Evolutionary conservation across 805 yeast species (phyloP).

Genomic region (Saccharomycopsis amapae): DNA sequence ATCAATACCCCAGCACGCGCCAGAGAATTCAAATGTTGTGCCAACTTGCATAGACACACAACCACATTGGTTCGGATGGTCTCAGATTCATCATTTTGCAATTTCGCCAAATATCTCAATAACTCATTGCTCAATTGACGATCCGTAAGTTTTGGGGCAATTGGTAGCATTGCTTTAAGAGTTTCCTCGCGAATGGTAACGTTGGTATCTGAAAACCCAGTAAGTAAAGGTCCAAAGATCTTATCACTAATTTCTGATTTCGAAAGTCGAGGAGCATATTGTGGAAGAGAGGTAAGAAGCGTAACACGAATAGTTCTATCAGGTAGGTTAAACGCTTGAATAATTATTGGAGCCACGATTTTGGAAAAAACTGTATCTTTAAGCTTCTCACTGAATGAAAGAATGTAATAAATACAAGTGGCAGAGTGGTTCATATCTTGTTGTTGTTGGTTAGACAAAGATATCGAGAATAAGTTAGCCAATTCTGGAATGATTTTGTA

Average conservation of each 20-base stretch:
- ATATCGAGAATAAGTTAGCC: conserved; percentile 34
- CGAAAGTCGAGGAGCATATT: conserved; percentile 42
- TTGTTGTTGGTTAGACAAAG: conserved; percentile 13
- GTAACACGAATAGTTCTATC: conserved; percentile 75
- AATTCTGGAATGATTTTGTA: conserved; percentile 68
- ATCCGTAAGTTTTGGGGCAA: conserved; percentile 61
- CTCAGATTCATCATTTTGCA: conserved; percentile 70
- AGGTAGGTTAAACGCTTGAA: conserved; percentile 52
- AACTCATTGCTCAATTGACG: conserved; percentile 84
- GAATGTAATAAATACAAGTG: conserved; percentile 26
- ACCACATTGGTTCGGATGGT: conserved; percentile 75
- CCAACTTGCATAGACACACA: conserved; percentile 58
- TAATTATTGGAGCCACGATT: conserved; percentile 53
- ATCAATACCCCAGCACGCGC: conserved; percentile 66
- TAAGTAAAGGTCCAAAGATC: conserved; percentile 59
- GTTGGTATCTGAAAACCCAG: conserved; percentile 84
- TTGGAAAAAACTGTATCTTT: conserved; percentile 34
- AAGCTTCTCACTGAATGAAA: conserved; percentile 28
- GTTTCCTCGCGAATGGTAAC: conserved; percentile 76
- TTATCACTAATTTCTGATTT: conserved; percentile 59
- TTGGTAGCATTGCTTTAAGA: conserved; percentile 48
- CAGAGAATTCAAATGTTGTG: conserved; percentile 45
- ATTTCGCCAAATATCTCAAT: conserved; percentile 69
- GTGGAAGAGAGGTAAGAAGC: conserved; percentile 57
- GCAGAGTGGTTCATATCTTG: conserved; percentile 26